Evolutionary conservation across 495 filamentous ascomycete genomes (phyloP), one percentile per base, ranked within the genome.

Genomic region (Penicillium pulvis): DNA sequence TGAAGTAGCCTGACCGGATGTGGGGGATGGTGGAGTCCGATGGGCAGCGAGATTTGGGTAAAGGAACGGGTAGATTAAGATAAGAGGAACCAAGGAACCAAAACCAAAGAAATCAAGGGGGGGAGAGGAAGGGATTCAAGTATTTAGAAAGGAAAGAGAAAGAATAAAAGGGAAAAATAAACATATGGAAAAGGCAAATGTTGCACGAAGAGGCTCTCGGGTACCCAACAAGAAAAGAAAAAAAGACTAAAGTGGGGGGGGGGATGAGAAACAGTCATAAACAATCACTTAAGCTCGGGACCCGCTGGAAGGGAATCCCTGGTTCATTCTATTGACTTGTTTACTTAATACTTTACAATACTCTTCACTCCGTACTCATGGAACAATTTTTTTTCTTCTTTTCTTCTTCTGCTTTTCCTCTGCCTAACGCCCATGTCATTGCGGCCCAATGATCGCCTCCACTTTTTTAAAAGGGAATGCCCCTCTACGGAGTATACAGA

Each of bases 401-500:
- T 28, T 10, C 30, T 30, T 35, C n/a, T 51, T 36, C 17, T 51
- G 4, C n/a, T 23, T 39, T 8, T 42, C 19, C 35, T 53, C 31
- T 52, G 39, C 33, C 33, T 36, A 16, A 57, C 51, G 56, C 62
- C 58, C 64, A 42, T 67, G 51, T 42, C 51, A 52, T 53, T 69
- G 66, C 64, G 64, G 66, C 66, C 66, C 66, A 64, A 69, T 62
- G 56, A 55, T 61, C 63, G 54, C 65, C 63, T 59, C 65, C 62
- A 56, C 59, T 52, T 36, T 28, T n/a, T 31, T 20, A 30, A 50
- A 49, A 50, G 16, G 28, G 19, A 17, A 19, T 45, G 3, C 42
- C 42, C 42, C 42, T 4, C 16, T 16, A 23, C 20, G 20, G 20
- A 23, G 20, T 23, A 23, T 23, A 47, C 8, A 47, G 12, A 16